Conservation (phyloP, 495 filamentous ascomycete species). For the Xylaria venustula region DNA sequence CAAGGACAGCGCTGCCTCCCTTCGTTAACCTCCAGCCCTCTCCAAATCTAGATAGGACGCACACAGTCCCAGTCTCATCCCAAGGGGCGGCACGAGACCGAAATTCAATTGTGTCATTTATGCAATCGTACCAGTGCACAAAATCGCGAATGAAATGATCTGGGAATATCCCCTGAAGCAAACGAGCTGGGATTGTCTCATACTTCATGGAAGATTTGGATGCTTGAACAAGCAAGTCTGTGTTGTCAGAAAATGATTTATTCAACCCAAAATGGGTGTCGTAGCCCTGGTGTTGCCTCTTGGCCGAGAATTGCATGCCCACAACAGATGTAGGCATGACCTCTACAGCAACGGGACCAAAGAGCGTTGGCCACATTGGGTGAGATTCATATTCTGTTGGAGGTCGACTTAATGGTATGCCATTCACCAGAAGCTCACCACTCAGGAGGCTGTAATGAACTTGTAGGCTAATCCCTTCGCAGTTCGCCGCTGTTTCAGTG, state of each 20-base stretch:
- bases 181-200: background rate
- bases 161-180: constrained; percentile 47
- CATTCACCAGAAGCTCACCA: constrained; percentile 57
- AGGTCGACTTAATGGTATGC: constrained; percentile 48
- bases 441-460: constrained; percentile 56
- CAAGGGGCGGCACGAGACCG: constrained; percentile 44
- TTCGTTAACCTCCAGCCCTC: background rate
- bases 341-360: constrained; percentile 38
- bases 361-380: constrained; percentile 30
- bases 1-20: constrained; percentile 28
- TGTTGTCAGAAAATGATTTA: background rate
- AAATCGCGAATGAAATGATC: constrained; percentile 42
- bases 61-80: constrained; percentile 17
- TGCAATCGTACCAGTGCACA: constrained; percentile 56
- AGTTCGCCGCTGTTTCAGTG: constrained; percentile 6
- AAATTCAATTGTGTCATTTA: constrained; percentile 45
- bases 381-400: constrained; percentile 47
- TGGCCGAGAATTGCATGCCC: constrained; percentile 48
- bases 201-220: background rate
- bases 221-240: constrained; percentile 13
- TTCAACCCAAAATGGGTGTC: constrained; percentile 41
- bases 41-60: background rate
- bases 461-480: background rate
- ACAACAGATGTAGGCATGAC: constrained; percentile 45
- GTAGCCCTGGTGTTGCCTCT: constrained; percentile 28